A percentile compares a stretch with the other conserved stretches of the same genome.
Conservation (phyloP, 352 stramenopile species). For the Phytophthora boehmeriae region DNA sequence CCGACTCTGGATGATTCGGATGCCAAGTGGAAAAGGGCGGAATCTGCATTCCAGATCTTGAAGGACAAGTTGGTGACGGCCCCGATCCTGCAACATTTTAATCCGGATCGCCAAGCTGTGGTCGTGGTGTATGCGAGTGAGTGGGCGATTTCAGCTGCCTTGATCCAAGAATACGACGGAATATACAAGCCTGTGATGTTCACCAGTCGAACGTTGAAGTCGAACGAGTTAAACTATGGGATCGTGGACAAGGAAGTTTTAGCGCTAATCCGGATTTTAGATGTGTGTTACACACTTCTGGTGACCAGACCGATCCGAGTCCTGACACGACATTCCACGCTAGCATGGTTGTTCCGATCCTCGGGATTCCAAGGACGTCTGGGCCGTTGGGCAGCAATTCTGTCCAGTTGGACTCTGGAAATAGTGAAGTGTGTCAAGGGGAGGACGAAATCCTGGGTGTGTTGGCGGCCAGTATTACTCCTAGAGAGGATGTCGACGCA, state of each 20-base stretch:
- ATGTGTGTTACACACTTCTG: neutral
- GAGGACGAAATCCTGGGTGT: slow-evolving; percentile 6
- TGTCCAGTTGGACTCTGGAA: slow-evolving; percentile 4
- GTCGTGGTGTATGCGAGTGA: slow-evolving; percentile 3
- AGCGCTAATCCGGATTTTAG: neutral
- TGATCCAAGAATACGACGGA: slow-evolving; percentile 3
- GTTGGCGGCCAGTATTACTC: slow-evolving; percentile 1
- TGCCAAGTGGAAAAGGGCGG: too few species aligned
- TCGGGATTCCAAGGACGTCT: neutral
- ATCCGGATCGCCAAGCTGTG: too few species aligned
- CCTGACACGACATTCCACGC: neutral
- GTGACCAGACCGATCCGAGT: neutral
- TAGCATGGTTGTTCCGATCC: neutral
- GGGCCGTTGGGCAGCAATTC: neutral
- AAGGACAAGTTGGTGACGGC: too few species aligned
- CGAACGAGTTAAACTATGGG: slow-evolving; percentile 9
- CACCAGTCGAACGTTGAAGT: slow-evolving; percentile 3
- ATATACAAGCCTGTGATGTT: slow-evolving; percentile 1
- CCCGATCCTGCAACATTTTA: too few species aligned
- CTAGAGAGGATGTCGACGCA: neutral
- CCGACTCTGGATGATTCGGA: too few species aligned
- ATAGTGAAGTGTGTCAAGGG: slow-evolving; percentile 9
- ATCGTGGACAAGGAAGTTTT: neutral
- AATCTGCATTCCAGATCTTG: too few species aligned
- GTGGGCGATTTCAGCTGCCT: neutral